Base-by-base conservation (phyloP, 2,329 filamentous ascomycete species). In the Aspergillus aculeatus region DNA sequence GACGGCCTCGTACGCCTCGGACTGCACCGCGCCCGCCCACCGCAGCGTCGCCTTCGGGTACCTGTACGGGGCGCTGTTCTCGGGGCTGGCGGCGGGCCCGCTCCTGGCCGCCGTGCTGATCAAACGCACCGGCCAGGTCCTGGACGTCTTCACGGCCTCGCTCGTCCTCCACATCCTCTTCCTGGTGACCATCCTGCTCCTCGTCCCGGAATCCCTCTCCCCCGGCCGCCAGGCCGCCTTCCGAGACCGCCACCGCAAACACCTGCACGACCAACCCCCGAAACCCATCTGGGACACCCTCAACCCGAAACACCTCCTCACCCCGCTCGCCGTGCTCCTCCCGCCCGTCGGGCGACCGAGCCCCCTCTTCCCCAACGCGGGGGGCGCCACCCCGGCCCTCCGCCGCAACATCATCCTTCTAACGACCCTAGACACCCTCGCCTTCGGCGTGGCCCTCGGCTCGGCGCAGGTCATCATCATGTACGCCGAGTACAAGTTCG, bases 1-100 rank as follows among this genome's bases (percentile, higher is more conserved):
- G 59, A 88, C 86, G 23, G 89, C 96, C 73, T 92, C 94, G 0
- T 99, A 98, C 75, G 89, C 90, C 12, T 88, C 91, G 47, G 95
- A 99, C 75, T 96, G 92, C 75, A 94, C 92, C 0, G 81, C 89
- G 4, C 90, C 92, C 0, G 89, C 90, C 31, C 86, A 86, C 69
- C 87, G 95, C 21, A 90, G 89, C 61, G 89, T 96, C 7, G 86
- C 88, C 4, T 95, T 98, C 73, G 93, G 92, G 6, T 94, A 93
- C 72, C 89, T 98, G 68, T 91, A 98, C 69, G 92, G 91, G 11
- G 92, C 89, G 66, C 81, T 99, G 9, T 98, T 96, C 74, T 83
- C 85, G 1, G 95, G 95, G n/a, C 86, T 98, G 50, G 94, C 95
- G 0, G 77, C 94, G 32, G 95, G 95, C 0, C 95, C 95, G 7